Evolutionary conservation across 2,329 filamentous ascomycete species (phyloP), one percentile per base, ranked within the genome.

Genomic region (Diaporthe velutina): DNA sequence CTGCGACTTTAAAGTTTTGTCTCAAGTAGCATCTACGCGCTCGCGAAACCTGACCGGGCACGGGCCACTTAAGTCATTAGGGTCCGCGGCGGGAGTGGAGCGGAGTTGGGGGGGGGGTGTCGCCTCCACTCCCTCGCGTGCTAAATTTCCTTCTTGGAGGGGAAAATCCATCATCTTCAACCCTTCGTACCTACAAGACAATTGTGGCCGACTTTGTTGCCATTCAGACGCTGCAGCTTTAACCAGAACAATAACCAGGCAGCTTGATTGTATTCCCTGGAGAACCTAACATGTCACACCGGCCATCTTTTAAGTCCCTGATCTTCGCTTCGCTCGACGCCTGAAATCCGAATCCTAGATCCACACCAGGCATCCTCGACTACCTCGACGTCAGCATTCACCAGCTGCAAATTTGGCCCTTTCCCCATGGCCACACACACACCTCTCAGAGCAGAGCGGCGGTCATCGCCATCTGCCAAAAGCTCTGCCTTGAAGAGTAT

Each of bases 361-460:
- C 58, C 54, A 30, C 54, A 30, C 40, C n/a, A 68, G 61, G 55
- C 58, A 61, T 74, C 72, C 54, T 55, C 74, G 17, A 45, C 58
- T 10, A 13, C 45, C 66, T 35, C 48, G 38, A 42, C 71, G 38
- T 73, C 71, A 60, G 22, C 58, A 52, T 42, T 45, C 58, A 45
- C 42, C 68, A 22, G 33, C 40, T 52, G 61, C 48, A 33, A 54
- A 35, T 22, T 30, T 40, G 55, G 54, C 15, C 60, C 45, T 30
- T 10, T 52, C 19, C 35, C 25, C 38, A 76, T 76, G 75, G 75
- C 75, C 60, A 75, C 73, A 19, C 57, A 68, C 33, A 76, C 75
- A 3, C 75, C 75, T 13, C 42, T 74, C n/a, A 71, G 74, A 60
- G 38, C 74, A 70, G 64, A 72, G 67, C 52, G 71, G 58, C 74